Conservation (phyloP, 176 grass and related monocot genomes). For the Oryza punctata region DNA sequence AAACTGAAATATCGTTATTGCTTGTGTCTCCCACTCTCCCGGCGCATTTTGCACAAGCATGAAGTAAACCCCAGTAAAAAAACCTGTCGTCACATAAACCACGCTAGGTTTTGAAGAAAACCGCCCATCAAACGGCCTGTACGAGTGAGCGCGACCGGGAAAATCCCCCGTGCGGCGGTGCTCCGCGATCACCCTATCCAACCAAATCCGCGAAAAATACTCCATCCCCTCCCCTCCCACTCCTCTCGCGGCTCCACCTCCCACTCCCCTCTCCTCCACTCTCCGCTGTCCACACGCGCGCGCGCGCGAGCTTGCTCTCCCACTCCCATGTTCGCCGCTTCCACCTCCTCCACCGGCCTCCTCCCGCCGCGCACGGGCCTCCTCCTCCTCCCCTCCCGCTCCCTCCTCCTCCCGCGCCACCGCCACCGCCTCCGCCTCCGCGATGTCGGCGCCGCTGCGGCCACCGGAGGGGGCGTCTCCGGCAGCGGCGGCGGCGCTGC, state of each 20-base stretch:
- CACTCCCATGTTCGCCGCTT: constrained; percentile 46
- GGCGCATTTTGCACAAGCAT: too few species aligned
- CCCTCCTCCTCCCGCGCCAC: constrained; percentile 26
- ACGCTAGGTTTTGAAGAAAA: not conserved
- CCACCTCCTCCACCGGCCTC: constrained; percentile 25
- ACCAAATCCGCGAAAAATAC: constrained; percentile 36
- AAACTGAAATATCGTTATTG: too few species aligned
- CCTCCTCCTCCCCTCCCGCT: constrained; percentile 22
- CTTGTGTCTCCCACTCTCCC: too few species aligned
- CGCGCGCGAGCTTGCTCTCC: constrained; percentile 24
- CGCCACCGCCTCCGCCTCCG: constrained; percentile 18
- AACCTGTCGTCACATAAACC: not conserved
- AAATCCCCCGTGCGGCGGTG: constrained; percentile 7
- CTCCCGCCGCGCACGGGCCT: constrained; percentile 20
- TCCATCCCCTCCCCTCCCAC: constrained; percentile 13
- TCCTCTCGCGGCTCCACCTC: not conserved
- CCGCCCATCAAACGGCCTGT: not conserved
- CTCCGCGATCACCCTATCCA: constrained; percentile 46
- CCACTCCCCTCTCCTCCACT: constrained; percentile 7
- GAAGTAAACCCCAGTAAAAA: not conserved
- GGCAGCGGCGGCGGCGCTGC: not conserved
- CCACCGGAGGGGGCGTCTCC: constrained; percentile 17
- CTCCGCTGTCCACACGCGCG: constrained; percentile 24
- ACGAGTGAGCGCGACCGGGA: not conserved
- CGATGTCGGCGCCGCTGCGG: not conserved